These are phyloP conservation scores for Trichoderma sp. DNA, from an alignment of 2,329 filamentous ascomycete genomes.

Conservation along the genomic window DNA sequence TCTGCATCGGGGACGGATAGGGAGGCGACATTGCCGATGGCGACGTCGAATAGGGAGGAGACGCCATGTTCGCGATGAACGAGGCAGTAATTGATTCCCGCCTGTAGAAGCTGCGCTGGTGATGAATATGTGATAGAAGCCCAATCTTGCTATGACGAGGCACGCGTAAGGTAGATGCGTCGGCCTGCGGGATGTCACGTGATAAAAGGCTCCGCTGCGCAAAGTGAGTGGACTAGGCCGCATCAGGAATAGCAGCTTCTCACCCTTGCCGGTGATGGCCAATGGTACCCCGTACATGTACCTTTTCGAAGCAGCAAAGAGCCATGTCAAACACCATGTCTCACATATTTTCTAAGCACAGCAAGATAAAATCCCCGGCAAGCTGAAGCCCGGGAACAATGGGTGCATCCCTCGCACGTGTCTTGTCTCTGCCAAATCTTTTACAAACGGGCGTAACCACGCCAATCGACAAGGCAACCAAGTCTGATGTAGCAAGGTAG, in stretches of 20 bases:
- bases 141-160: background rate
- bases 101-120: background rate
- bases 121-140: background rate
- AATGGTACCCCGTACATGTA: too few species aligned
- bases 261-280: background rate
- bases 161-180: slow-evolving; percentile 8
- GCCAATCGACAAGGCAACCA: too few species aligned
- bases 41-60: slow-evolving; percentile 51
- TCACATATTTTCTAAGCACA: background rate
- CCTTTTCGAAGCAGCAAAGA: background rate
- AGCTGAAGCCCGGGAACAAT: too few species aligned
- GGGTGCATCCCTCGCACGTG: too few species aligned
- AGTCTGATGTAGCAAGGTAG: too few species aligned
- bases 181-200: slow-evolving; percentile 12
- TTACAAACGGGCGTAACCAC: too few species aligned
- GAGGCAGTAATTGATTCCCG: too few species aligned
- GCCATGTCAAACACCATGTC: background rate
- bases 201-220: background rate
- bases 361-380: background rate
- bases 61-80: slow-evolving; percentile 45
- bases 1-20: slow-evolving; percentile 49
- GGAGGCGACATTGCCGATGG: slow-evolving; percentile 55
- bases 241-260: background rate
- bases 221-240: background rate
- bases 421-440: too few species aligned